phyloP scores from a whole-genome alignment of 805 yeast species.

The Cyberlindnera maclurae region DNA sequence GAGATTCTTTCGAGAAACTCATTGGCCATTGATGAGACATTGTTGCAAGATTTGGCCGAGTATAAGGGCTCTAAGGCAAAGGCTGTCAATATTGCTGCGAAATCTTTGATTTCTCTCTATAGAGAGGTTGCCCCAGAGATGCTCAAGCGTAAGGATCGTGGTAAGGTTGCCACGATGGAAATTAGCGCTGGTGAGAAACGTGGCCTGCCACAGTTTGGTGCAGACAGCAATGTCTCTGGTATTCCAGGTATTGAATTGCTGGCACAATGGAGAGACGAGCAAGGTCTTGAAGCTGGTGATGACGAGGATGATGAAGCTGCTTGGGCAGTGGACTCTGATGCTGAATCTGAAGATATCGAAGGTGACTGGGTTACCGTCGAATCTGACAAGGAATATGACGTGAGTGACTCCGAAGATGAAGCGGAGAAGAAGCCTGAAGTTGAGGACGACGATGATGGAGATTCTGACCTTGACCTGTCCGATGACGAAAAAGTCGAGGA shows the following conservation, averaged over 20 bases:
- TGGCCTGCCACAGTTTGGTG: conserved; percentile 62
- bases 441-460: conserved; percentile 40
- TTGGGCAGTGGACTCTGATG: conserved; percentile 46
- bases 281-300: conserved; percentile 47
- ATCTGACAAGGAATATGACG: conserved; percentile 68
- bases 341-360: conserved; percentile 52
- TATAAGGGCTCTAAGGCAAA: conserved; percentile 92
- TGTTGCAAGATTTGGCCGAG: conserved; percentile 82
- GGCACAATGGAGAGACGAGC: conserved; percentile 73
- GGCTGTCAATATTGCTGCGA: conserved; percentile 91
- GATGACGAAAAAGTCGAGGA: conserved; percentile 22
- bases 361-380: conserved; percentile 93
- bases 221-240: conserved; percentile 56
- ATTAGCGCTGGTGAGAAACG: conserved; percentile 54
- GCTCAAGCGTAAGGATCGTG: conserved; percentile 86
- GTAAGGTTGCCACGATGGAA: conserved; percentile 84
- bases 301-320: conserved; percentile 57
- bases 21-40: conserved; percentile 80
- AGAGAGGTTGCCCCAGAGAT: conserved; percentile 96
- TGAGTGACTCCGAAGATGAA: conserved; percentile 39
- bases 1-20: conserved; percentile 94
- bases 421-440: conserved; percentile 29
- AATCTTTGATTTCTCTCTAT: conserved; percentile 75
- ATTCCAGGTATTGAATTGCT: conserved; percentile 90
- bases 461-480: conserved; percentile 45